phyloP scores from a whole-genome alignment of 129 eudicot species.

The Saposhnikovia divaricata region DNA sequence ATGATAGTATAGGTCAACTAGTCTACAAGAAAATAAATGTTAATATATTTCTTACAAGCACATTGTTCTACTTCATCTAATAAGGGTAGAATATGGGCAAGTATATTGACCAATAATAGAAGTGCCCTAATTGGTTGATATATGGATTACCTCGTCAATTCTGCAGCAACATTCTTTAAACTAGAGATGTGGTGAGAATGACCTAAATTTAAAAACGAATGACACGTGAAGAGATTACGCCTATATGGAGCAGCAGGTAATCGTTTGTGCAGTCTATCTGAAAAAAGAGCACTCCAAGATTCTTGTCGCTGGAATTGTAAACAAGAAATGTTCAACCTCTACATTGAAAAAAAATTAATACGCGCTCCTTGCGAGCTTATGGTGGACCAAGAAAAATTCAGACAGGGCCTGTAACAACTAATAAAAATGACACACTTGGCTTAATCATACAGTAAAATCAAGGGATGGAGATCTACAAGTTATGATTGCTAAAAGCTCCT shows the following conservation, averaged over 20 bases:
- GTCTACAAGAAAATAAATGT: not conserved
- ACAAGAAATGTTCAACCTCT: slow-evolving; percentile 8
- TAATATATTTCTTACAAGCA: not conserved
- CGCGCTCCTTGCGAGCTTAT: not conserved
- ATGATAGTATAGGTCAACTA: not conserved
- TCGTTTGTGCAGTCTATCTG: slow-evolving; percentile 31
- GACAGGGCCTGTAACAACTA: not conserved
- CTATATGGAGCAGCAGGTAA: slow-evolving; percentile 28
- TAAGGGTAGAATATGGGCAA: not conserved
- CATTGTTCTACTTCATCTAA: not conserved
- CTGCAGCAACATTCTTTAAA: slow-evolving; percentile 50
- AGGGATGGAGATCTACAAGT: not conserved
- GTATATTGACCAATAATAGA: not conserved
- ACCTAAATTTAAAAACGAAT: slow-evolving; percentile 39
- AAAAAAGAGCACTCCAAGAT: slow-evolving; percentile 44
- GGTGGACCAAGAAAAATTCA: not conserved
- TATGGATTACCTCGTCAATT: slow-evolving; percentile 53
- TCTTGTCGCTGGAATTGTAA: slow-evolving; percentile 49
- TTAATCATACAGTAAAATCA: not conserved
- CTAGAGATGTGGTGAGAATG: slow-evolving; percentile 28
- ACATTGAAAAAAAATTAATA: not conserved
- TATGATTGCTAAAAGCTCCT: not conserved
- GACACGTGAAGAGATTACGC: slow-evolving; percentile 38
- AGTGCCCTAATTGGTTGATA: not conserved
- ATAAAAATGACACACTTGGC: not conserved